Base-by-base conservation (phyloP, 1,139 yeast species). In the Protomyces gravidus region DNA sequence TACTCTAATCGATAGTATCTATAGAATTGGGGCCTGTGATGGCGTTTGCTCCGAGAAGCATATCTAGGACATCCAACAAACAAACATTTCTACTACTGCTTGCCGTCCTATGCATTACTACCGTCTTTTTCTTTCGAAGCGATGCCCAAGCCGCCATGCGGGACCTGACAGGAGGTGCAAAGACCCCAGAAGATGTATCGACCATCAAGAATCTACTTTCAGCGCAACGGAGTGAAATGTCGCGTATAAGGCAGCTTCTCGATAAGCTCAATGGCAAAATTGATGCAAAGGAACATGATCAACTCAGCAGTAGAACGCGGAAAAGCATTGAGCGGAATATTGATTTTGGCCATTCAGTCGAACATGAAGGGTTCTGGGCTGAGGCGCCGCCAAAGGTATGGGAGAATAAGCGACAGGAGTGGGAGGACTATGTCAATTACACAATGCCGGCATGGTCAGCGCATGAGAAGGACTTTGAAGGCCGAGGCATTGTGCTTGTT, bases 381-480 rank as follows among this genome's bases (percentile, higher is more conserved):
- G 49, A 55, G 32, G 59, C 59, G 33, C 53, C 59, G 33, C 59
- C 53, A n/a, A 48, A 55, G 26, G 53, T 55, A 5, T 55, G 59
- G 59, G 49, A 39, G 13, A 49, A 55, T 26, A 48, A 55, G 45
- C 48, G 32, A 25, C 59, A 49, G 27, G 59, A 48, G 50, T 55
- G 59, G 59, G 48, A 39, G 49, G 53, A 48, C 45, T 55, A 55
- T 48, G 48, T 47, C 49, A 49, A 55, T 26, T 53, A 32, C 30
- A 48, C 59, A 1, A 49, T 47, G 59, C 59, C 59, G 9, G 21
- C 53, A n/a, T 55, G 59, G 59, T 39, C 47, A 15, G 30, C 53
- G 30, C 53, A 48, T 17, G 27, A 39, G 45, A 28, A 45, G 4
- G 32, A 48, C 21, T 48, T 55, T 26, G 33, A 39, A 17, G 59